Evolutionary conservation across 208 protist species (phyloP).

Genomic region (Acanthamoeba healyi): DNA sequence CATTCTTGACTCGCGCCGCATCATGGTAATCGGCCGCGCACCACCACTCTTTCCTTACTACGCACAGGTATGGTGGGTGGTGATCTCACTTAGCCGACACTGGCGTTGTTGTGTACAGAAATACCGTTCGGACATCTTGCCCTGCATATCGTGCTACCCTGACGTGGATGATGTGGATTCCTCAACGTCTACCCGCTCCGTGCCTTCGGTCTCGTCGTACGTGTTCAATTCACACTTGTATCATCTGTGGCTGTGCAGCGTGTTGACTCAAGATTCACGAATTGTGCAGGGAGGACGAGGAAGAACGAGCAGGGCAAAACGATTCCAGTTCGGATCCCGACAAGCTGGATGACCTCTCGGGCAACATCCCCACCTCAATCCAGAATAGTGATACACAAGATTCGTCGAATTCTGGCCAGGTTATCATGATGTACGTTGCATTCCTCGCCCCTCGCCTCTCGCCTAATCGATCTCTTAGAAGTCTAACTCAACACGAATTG

Average conservation of each 20-base stretch:
- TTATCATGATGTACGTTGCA: constrained; percentile 18
- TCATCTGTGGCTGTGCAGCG: neutral
- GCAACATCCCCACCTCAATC: neutral
- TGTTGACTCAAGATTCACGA: neutral
- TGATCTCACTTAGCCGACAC: too few species aligned
- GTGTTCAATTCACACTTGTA: neutral
- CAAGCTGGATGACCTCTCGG: neutral
- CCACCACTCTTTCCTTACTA: too few species aligned
- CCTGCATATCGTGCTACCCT: constrained; percentile 44
- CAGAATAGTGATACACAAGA: neutral
- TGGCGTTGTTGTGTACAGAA: neutral
- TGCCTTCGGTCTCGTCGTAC: neutral
- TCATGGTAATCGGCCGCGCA: constrained; percentile 47
- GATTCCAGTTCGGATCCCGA: neutral
- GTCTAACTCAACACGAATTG: neutral
- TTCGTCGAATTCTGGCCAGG: neutral
- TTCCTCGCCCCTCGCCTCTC: neutral
- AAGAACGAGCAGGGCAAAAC: neutral
- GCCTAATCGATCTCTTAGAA: constrained; percentile 6
- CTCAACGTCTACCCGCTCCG: neutral
- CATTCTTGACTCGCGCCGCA: constrained; percentile 33
- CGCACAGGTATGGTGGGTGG: too few species aligned
- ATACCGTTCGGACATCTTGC: constrained; percentile 49
- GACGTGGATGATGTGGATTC: constrained; percentile 36
- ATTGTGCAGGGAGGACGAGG: neutral